These are phyloP conservation scores for Podila epigama DNA, from an alignment of 192 early-diverging fungal species.

Conservation along the genomic window DNA sequence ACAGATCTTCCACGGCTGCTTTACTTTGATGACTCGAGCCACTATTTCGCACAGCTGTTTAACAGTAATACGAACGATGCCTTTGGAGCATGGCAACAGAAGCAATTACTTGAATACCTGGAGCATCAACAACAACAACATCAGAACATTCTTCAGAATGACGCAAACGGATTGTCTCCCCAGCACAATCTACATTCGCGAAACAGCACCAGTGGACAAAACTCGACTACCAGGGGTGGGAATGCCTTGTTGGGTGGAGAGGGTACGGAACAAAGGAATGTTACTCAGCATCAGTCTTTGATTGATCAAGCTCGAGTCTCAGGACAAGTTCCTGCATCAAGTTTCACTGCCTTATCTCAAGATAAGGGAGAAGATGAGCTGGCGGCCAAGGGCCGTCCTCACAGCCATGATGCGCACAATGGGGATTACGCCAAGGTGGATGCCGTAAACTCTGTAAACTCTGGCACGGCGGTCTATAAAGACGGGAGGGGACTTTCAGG, in stretches of 20 bases:
- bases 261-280: not conserved
- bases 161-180: not conserved
- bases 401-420: too few species aligned
- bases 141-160: not conserved
- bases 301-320: not conserved
- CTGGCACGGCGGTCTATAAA: too few species aligned
- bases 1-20: slow-evolving; percentile 73
- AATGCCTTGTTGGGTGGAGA: slow-evolving; percentile 18
- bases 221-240: slow-evolving; percentile 7
- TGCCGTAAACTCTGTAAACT: too few species aligned
- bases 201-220: not conserved
- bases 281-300: not conserved
- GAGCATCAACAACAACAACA: not conserved
- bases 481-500: not conserved
- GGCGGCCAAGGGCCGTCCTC: too few species aligned
- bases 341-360: too few species aligned
- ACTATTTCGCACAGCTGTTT: slow-evolving; percentile 37
- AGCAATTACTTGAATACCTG: slow-evolving; percentile 10
- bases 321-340: not conserved
- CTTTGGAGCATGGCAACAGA: slow-evolving; percentile 29
- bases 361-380: too few species aligned
- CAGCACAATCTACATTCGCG: slow-evolving; percentile 1
- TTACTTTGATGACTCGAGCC: slow-evolving; percentile 65
- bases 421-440: too few species aligned
- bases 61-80: slow-evolving; percentile 37